Conservation (phyloP, 129 eudicot genomes). For the Pulicaria dysenterica region DNA sequence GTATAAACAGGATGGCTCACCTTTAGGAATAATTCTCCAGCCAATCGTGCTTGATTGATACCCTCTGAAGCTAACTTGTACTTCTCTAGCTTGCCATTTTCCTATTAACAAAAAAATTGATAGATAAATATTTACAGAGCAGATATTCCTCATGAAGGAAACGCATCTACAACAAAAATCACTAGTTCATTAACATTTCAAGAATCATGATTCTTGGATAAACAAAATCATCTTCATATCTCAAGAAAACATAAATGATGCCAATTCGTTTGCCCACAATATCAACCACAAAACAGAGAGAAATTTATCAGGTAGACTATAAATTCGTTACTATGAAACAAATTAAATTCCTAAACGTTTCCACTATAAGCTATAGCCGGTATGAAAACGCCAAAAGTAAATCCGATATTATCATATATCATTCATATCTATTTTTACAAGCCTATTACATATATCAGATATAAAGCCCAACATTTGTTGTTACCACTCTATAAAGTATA, state of each 20-base stretch:
- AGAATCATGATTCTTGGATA: neutral
- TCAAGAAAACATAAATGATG: neutral
- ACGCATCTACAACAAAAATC: neutral
- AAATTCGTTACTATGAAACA: neutral
- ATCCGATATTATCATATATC: too few relatives aligned
- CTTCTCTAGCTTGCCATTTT: slow-evolving; percentile 77
- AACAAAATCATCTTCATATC: neutral
- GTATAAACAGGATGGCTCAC: slow-evolving; percentile 29
- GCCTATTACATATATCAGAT: too few relatives aligned
- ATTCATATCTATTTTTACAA: too few relatives aligned
- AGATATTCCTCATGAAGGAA: neutral
- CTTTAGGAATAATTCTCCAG: slow-evolving; percentile 78
- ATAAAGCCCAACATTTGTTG: too few relatives aligned
- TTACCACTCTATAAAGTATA: too few relatives aligned
- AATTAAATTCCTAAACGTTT: neutral
- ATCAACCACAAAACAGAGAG: neutral
- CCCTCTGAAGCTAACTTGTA: slow-evolving; percentile 87
- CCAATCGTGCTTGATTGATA: slow-evolving; percentile 74
- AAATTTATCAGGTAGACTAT: neutral
- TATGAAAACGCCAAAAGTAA: too few relatives aligned
- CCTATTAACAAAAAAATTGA: slow-evolving; percentile 43
- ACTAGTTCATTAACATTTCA: neutral
- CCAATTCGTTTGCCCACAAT: neutral
- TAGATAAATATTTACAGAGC: too few relatives aligned
- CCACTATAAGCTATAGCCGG: too few relatives aligned